Conservation (phyloP, 1,284 basidiomycete species). For the Ustilago vetiveriae region DNA sequence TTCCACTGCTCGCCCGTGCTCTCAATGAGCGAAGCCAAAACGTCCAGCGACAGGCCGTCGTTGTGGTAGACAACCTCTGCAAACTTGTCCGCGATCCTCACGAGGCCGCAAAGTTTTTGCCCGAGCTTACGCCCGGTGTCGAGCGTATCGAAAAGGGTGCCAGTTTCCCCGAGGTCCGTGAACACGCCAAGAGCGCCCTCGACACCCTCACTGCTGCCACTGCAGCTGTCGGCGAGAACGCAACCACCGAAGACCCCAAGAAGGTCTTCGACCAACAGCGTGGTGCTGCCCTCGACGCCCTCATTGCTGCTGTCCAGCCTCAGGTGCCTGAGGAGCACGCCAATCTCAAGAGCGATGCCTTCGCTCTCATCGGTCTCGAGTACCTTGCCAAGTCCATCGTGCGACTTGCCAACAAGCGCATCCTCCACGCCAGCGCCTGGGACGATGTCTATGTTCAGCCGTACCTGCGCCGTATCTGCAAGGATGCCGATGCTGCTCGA, state of each 20-base stretch:
- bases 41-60: constrained; percentile 74
- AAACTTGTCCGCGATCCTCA: constrained; percentile 94
- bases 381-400: constrained; percentile 58
- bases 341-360: constrained; percentile 57
- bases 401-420: constrained; percentile 64
- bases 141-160: constrained; percentile 89
- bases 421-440: constrained; percentile 63
- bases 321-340: constrained; percentile 51
- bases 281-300: constrained; percentile 50
- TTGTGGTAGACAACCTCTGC: constrained; percentile 95
- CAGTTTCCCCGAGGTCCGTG: constrained; percentile 88
- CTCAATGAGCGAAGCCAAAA: constrained; percentile 92
- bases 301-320: constrained; percentile 52
- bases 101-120: constrained; percentile 88
- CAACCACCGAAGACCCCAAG: constrained; percentile 55
- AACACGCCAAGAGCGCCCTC: constrained; percentile 61
- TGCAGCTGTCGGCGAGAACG: constrained; percentile 45
- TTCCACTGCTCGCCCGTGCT: constrained; percentile 89
- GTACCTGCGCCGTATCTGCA: constrained; percentile 67
- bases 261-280: constrained; percentile 52
- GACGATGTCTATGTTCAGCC: constrained; percentile 66
- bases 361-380: constrained; percentile 56
- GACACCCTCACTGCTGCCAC: constrained; percentile 59
- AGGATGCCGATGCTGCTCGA: constrained; percentile 53
- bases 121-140: constrained; percentile 88